phyloP scores from a whole-genome alignment of 1,284 basidiomycete species.

The Malassezia sp. region DNA sequence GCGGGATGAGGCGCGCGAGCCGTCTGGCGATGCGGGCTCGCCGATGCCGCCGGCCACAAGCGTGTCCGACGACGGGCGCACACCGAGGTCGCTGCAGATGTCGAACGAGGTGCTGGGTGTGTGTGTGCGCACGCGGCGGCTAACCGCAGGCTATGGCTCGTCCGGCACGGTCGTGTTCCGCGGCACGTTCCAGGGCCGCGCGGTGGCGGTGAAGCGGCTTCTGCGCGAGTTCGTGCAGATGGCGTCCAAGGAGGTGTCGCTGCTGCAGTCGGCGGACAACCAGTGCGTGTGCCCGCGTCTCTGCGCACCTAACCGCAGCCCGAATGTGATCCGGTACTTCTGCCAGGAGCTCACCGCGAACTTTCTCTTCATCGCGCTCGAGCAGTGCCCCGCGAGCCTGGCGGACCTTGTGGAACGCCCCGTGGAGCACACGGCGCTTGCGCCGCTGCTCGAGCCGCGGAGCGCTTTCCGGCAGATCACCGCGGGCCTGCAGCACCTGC shows the following conservation, averaged over 20 bases:
- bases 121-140: too few species aligned
- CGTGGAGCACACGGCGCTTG: conserved; percentile 28
- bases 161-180: conserved; percentile 90
- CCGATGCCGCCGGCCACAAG: not conserved
- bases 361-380: conserved; percentile 93
- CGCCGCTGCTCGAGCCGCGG: conserved; percentile 56
- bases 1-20: not conserved
- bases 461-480: conserved; percentile 77
- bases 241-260: conserved; percentile 81
- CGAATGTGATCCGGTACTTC: conserved; percentile 91
- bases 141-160: conserved; percentile 84
- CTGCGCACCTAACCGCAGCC: too few species aligned
- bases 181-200: conserved; percentile 85
- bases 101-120: conserved; percentile 43
- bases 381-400: conserved; percentile 85
- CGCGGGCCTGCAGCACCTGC: conserved; percentile 75
- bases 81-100: conserved; percentile 13
- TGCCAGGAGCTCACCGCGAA: conserved; percentile 69
- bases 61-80: conserved; percentile 3
- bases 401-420: conserved; percentile 72
- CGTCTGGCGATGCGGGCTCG: not conserved
- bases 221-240: conserved; percentile 90
- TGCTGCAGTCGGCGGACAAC: conserved; percentile 80
- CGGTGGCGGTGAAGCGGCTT: conserved; percentile 91
- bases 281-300: too few species aligned